Evolutionary conservation across 139 green algal species (phyloP).

Genomic region (Monoraphidium neglectum): DNA sequence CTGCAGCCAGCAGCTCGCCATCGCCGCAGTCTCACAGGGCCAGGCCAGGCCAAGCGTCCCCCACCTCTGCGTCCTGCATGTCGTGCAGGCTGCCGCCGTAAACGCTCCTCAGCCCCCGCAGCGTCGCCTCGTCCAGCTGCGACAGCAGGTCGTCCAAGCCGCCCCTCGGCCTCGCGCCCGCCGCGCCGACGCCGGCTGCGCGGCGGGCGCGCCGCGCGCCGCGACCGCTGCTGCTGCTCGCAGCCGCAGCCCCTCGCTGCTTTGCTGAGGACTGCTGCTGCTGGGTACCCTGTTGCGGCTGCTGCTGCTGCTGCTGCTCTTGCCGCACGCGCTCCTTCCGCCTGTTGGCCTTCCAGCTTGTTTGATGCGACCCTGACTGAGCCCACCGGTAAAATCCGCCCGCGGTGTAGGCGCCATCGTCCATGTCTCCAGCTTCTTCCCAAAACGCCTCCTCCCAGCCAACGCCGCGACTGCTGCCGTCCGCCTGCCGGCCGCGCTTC

Average conservation of each 20-base stretch:
- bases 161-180: neutral
- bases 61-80: neutral
- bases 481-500: too few relatives aligned
- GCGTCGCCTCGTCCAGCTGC: neutral
- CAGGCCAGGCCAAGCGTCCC: too few relatives aligned
- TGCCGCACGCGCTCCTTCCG: neutral
- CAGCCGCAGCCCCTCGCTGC: neutral
- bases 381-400: too few relatives aligned
- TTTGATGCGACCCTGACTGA: neutral
- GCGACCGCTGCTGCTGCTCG: neutral
- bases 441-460: too few relatives aligned
- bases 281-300: neutral
- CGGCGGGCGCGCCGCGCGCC: neutral
- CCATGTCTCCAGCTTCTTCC: too few relatives aligned
- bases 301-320: slow-evolving; percentile 1
- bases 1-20: too few relatives aligned
- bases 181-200: neutral
- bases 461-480: too few relatives aligned
- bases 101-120: neutral
- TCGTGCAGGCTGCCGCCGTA: neutral
- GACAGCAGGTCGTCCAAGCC: neutral
- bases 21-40: too few relatives aligned
- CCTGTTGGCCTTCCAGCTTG: neutral
- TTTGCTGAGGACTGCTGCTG: neutral
- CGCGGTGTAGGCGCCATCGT: too few relatives aligned